A percentile compares a stretch with the other conserved stretches of the same genome.
These are phyloP conservation scores for Lodderomyces metapsilosis DNA, from an alignment of 1,139 yeast species.

Conservation along the genomic window DNA sequence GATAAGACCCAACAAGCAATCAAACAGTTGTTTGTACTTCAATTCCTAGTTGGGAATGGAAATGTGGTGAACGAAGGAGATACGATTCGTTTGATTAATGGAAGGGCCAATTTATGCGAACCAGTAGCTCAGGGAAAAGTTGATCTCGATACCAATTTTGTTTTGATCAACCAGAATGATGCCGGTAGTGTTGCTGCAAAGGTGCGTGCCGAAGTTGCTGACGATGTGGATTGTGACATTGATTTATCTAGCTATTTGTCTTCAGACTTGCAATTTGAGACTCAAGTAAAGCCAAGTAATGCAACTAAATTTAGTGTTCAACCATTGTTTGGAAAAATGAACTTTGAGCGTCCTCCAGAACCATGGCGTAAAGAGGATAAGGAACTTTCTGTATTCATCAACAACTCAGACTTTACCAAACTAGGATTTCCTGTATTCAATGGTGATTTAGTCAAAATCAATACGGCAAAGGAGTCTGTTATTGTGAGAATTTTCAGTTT, in stretches of 20 bases:
- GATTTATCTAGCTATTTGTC: constrained; percentile 39
- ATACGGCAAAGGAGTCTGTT: constrained; percentile 22
- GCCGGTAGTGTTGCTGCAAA: constrained; percentile 5
- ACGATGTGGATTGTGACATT: constrained; percentile 13
- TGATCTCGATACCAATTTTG: constrained; percentile 43
- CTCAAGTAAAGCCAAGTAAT: constrained; percentile 7
- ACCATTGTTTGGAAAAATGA: constrained; percentile 32
- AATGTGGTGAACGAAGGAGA: constrained; percentile 35
- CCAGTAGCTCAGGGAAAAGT: constrained; percentile 71
- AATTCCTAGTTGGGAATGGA: constrained; percentile 28
- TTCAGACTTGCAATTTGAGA: constrained; percentile 28
- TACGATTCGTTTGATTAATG: constrained; percentile 42
- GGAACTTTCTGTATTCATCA: constrained; percentile 52
- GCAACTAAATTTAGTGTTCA: constrained; percentile 21
- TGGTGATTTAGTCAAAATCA: constrained; percentile 60
- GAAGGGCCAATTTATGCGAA: constrained; percentile 59
- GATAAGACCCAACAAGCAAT: constrained; percentile 23
- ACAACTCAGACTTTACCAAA: constrained; percentile 50
- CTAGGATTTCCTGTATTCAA: constrained; percentile 59
- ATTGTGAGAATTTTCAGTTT: constrained; percentile 55
- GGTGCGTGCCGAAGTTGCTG: constrained; percentile 10
- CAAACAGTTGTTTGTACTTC: constrained; percentile 27
- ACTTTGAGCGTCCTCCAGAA: constrained; percentile 24
- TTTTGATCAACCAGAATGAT: constrained; percentile 45
- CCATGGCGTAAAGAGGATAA: constrained; percentile 39